Evolutionary conservation across 2,329 filamentous ascomycete genomes (phyloP), one percentile per base, ranked within the genome.

Genomic region (Calonectria multiphialidica): DNA sequence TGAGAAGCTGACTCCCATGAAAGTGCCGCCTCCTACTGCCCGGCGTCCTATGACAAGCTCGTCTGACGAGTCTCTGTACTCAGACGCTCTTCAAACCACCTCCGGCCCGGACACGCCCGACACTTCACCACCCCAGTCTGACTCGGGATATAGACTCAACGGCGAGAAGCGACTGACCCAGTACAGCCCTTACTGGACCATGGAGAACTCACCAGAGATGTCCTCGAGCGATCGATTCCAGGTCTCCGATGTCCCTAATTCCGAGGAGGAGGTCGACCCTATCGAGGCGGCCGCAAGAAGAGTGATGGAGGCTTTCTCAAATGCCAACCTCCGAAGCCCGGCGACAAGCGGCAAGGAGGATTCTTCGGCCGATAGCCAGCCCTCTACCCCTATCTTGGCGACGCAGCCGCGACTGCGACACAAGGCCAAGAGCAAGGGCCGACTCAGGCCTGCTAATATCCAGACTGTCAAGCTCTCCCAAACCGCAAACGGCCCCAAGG

Each of bases 111-210:
- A 83, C 66, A 86, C 85, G 5, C 85, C 85, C 0, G 80, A 84
- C 66, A 84, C 82, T 0, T 85, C 85, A 1, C 81, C 84, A 15
- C 83, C 85, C 0, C 82, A 85, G 59, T 87, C 85, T 1, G 84
- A 84, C 65, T 83, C 81, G 73, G 81, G 80, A 1, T 71, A 82
- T 21, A 77, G 80, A 0, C 76, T 79, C 16, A 67, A 68, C 1
- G 50, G 73, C 16, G 77, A 78, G 50, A 65, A 68, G 30, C 62
- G 66, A 37, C 61, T 66, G 2, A 57, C 66, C 3, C 68, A 75
- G 9, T 70, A 71, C 33, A 77, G 77, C 50, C 74, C 77, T 30
- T 78, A 73, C 70, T 76, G 74, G 77, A 75, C 77, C 13, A 70
- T 70, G 35, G 61, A 72, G 30, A 77, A 73, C 59, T 78, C 77